Evolutionary conservation across 345 rosid species (phyloP).

Genomic region (Zanthoxylum bungeanum): DNA sequence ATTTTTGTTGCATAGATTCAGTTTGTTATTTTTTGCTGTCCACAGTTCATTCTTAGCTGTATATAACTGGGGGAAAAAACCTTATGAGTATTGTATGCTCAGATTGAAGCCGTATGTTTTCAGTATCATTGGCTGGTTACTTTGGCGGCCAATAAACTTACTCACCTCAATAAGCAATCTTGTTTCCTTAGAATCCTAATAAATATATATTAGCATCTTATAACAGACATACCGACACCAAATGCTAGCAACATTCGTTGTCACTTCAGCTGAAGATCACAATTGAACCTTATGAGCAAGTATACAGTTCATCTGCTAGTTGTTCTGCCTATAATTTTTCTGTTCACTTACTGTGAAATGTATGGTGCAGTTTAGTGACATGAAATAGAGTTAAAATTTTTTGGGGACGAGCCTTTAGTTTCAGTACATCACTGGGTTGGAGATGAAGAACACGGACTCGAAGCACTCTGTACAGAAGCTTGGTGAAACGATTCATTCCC

Average conservation of each 20-base stretch:
- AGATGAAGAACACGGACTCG: constrained; percentile 18
- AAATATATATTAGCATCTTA: background rate
- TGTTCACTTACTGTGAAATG: constrained; percentile 1
- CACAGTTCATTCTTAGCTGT: background rate
- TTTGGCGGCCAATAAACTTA: background rate
- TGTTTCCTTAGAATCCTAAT: background rate
- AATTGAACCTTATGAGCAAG: background rate
- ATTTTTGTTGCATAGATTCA: background rate
- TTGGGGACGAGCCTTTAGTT: background rate
- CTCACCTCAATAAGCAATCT: background rate
- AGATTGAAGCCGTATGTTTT: background rate
- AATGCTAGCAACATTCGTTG: background rate
- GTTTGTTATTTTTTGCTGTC: background rate
- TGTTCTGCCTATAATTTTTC: background rate
- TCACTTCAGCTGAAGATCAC: background rate
- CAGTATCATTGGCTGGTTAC: background rate
- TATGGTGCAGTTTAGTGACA: background rate
- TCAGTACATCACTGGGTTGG: background rate
- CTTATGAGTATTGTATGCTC: background rate
- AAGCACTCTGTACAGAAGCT: constrained; percentile 39
- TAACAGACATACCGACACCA: background rate
- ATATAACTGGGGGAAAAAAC: background rate
- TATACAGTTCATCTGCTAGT: background rate
- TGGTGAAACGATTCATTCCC: constrained; percentile 56
- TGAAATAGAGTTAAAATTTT: constrained; percentile 11